Base-by-base conservation (phyloP, 768 basidiomycete genomes). In the Lactarius sp. region DNA sequence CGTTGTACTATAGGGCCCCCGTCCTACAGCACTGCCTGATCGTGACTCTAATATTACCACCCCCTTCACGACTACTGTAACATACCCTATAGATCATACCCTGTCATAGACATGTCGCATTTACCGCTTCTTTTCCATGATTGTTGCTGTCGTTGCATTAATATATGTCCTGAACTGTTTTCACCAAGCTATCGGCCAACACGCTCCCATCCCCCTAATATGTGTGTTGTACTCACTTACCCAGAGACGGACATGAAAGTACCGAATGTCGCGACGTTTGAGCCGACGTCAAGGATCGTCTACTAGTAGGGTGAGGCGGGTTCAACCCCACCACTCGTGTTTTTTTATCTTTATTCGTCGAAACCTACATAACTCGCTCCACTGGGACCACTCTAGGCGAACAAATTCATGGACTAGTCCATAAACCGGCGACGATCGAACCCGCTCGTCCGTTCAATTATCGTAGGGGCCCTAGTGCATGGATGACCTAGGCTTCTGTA, bases 1-100 rank as follows among this genome's bases (percentile, higher is more conserved):
- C 70, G 7, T 64, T 3, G 66, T 13, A 39, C 55, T 37, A 22
- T 60, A 79, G 79, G 74, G 36, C 79, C 78, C 27, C 78, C 78
- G 7, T 79, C 78, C 8, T 79, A 79, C 66, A 63, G 52, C 14
- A 63, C 67, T 12, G 56, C 67, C 9, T 68, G 37, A 64, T 51
- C 49, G 36, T 34, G 49, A 36, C 37, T n/a, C n/a, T 16, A 41
- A 54, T 59, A 16, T 52, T 46, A 42, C 37, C 47, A 62, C 27
- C 4, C 22, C 22, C 8, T 53, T 13, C 20, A 22, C 31, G 18
- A 34, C n/a, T 18, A 41, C 54, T 66, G 66, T 67, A 60, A 16
- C 20, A 53, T 64, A 52, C 27, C 36, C 27, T 52, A 59, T 65
- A 61, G 60, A 66, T 47, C 37, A 57, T 37, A 39, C 49, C 53